Evolutionary conservation across 768 basidiomycete genomes (phyloP), one percentile per base, ranked within the genome.

Genomic region (Lentinula sp.): DNA sequence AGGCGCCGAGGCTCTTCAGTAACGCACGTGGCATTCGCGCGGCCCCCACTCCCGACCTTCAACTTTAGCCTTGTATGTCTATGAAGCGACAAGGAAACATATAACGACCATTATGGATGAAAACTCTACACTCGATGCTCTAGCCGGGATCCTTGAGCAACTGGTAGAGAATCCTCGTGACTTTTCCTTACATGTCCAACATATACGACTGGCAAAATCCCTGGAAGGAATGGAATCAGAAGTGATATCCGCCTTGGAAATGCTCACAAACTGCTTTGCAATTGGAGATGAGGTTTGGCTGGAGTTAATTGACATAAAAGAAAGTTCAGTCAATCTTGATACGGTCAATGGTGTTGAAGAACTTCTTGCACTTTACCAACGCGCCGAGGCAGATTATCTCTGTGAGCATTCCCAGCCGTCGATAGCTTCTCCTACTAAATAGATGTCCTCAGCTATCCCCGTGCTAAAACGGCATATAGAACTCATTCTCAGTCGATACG

Each of bases 331-430:
- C 2, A 75, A 88, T 64, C 59, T 87, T 21, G 75, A 84, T n/a
- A 80, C 80, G 2, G 69, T 73, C 16, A 75, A 80, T 50, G 84
- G 82, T 7, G 74, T 83, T 21, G 65, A 80, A 48, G 84, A 84
- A 49, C 67, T 93, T 43, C 70, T 91, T 61, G 76, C 78, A 15
- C 66, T 89, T 42, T 93, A 87, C 69, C 73, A 76, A 42, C 80
- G 79, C 39, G 91, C 93, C 21, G 88, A 88, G 66, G 73, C 70
- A 9, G 93, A 94, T 67, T 93, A 93, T 70, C 70, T 93, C 39
- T 93, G 93, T 93, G 70, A 68, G 91, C 79, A 60, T 34, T 49
- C 55, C 37, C 18, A 52, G 58, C 7, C n/a, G 34, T 59, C 40
- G 46, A 32, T 61, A 53, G 13, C 49, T n/a, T 60, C 60, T 54